Evolutionary conservation across 31 red algal genomes (phyloP), one percentile per base, ranked within the genome.

Genomic region (Asparagopsis taxiformis): DNA sequence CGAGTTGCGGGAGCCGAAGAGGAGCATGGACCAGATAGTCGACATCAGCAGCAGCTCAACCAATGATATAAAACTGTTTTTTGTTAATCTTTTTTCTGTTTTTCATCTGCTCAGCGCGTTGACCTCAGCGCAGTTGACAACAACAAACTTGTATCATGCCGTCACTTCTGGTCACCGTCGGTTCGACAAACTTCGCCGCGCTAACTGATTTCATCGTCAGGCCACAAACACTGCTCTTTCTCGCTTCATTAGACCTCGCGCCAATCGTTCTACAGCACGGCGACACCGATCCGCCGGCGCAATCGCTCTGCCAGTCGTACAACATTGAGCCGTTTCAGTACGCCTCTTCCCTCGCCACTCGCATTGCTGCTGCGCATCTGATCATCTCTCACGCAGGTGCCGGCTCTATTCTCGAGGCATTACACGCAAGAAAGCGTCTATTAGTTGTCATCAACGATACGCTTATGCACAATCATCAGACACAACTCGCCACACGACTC

Each of bases 401-500:
- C 20, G 91, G 91, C n/a, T 78, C 68, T 0, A 58, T 95, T 24
- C 50, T 87, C n/a, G 91, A 95, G 43, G 80, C 79, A 8, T 62
- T 95, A 0, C 73, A 75, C 5, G 25, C n/a, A 22, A 35, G 19
- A 29, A 84, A 76, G 37, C 77, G 62, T 10, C 35, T 89, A 20
- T 23, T 95, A 1, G 85, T 95, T 13, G 91, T 95, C 4, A 64
- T 95, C 51, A 95, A 95, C 62, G 77, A 76, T 48, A 63, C 46
- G 10, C 62, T 95, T 2, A 84, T 89, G 77, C 62, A 95, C 72
- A 83, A 95, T 35, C 91, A 95, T 61, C 84, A 95, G 58, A 70
- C 74, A 31, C 84, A 94, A 57, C 77, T 94, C 9, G 91, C 91
- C 11, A 50, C 23, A 22, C 84, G 71, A 21, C 68, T 94, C 68